A percentile compares a stretch with the other conserved stretches of the same genome.
These are phyloP conservation scores for Brasilioporus rufonigricans DNA, from an alignment of 768 basidiomycete genomes.

Conservation along the genomic window DNA sequence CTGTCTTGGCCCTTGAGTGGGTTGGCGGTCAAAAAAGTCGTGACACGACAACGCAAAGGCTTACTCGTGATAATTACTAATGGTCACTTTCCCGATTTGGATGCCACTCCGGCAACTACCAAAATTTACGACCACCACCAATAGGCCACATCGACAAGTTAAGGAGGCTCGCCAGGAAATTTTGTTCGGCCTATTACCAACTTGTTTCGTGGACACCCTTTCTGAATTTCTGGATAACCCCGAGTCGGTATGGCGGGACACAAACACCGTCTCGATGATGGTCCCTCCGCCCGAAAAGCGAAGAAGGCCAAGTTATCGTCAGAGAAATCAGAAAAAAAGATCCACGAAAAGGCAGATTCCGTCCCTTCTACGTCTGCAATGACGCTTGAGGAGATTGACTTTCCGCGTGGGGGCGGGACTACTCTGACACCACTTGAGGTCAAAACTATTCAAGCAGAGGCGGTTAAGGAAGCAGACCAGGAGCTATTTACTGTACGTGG, in stretches of 20 bases:
- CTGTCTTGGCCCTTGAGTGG: not conserved
- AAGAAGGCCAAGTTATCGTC: constrained; percentile 59
- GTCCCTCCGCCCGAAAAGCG: constrained; percentile 42
- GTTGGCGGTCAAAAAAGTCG: constrained; percentile 6
- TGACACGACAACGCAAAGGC: too few relatives aligned
- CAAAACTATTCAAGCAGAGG: constrained; percentile 82
- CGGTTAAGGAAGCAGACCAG: constrained; percentile 75
- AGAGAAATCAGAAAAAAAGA: constrained; percentile 26
- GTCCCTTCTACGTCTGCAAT: constrained; percentile 37
- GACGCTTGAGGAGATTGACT: constrained; percentile 76
- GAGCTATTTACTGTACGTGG: constrained; percentile 67
- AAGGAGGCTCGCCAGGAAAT: not conserved
- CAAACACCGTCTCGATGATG: constrained; percentile 64
- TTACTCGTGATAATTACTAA: too few relatives aligned
- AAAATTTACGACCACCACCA: constrained; percentile 11
- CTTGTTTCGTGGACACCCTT: not conserved
- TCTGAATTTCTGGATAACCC: not conserved
- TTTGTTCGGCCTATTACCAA: not conserved
- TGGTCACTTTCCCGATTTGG: constrained; percentile 16
- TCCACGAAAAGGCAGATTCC: constrained; percentile 22
- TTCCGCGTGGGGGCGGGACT: constrained; percentile 94
- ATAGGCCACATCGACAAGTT: not conserved
- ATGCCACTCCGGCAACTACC: not conserved
- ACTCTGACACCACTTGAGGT: constrained; percentile 86
- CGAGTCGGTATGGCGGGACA: constrained; percentile 40